These are phyloP conservation scores for Paraphoma sp. DNA, from an alignment of 2,329 filamentous ascomycete species.

Conservation along the genomic window DNA sequence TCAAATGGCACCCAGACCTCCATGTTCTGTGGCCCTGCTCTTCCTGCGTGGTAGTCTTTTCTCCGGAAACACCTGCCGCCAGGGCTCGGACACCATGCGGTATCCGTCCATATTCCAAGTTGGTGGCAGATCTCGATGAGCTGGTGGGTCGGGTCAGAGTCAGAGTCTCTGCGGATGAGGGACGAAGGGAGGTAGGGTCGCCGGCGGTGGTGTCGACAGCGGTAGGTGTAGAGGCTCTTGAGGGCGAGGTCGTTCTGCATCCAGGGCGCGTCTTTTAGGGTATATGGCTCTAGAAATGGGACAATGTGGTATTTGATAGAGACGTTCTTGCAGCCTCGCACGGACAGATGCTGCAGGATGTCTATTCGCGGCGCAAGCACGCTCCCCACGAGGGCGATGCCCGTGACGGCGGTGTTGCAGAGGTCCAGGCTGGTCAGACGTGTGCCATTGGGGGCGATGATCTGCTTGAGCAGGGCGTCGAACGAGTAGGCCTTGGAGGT, in stretches of 20 bases:
- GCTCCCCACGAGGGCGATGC: conserved; percentile 61
- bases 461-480: conserved; percentile 63
- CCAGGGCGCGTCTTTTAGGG: conserved; percentile 51
- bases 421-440: conserved; percentile 64
- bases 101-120: conserved; percentile 67
- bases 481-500: conserved; percentile 65
- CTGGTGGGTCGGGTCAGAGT: conserved; percentile 67
- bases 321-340: conserved; percentile 69
- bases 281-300: conserved; percentile 58
- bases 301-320: conserved; percentile 70
- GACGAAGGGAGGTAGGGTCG: conserved; percentile 65
- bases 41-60: conserved; percentile 63
- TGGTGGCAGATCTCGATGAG: conserved; percentile 65
- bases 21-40: conserved; percentile 60
- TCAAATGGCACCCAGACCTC: conserved; percentile 70
- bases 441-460: conserved; percentile 63
- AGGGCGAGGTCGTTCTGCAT: conserved; percentile 58
- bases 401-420: conserved; percentile 67
- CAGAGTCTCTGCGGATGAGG: conserved; percentile 62
- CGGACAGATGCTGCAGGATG: conserved; percentile 65
- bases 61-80: conserved; percentile 63
- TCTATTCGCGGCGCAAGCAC: conserved; percentile 62
- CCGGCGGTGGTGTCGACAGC: conserved; percentile 67
- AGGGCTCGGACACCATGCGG: conserved; percentile 66
- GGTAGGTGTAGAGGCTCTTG: conserved; percentile 67